Evolutionary conservation across 306 rosid genomes (phyloP).

Genomic region (Prunus mira): DNA sequence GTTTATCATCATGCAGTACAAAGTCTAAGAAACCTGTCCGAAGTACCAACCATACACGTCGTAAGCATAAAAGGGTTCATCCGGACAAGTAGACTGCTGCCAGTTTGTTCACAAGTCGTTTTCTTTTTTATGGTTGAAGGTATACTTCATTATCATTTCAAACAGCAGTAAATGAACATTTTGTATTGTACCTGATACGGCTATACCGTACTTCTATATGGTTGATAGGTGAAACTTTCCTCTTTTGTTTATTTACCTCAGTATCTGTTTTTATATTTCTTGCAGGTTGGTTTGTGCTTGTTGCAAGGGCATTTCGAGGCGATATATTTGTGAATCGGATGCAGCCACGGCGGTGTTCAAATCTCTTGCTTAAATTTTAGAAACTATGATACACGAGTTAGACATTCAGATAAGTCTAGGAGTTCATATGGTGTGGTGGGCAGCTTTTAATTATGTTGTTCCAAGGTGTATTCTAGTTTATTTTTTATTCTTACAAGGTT

Average conservation of each 20-base stretch:
- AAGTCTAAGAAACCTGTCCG: constrained; percentile 56
- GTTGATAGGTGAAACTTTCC: neutral
- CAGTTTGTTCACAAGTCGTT: neutral
- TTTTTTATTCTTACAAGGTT: constrained; percentile 15
- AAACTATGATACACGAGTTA: neutral
- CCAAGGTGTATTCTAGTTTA: constrained; percentile 14
- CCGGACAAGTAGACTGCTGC: constrained; percentile 52
- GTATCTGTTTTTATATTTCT: neutral
- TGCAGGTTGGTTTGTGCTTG: constrained; percentile 43
- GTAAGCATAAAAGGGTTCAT: constrained; percentile 81
- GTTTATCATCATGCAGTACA: constrained; percentile 43
- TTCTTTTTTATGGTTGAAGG: constrained; percentile 13
- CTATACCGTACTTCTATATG: neutral
- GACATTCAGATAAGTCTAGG: constrained; percentile 2
- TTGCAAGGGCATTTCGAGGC: constrained; percentile 21
- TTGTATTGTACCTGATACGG: neutral
- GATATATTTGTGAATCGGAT: constrained; percentile 1
- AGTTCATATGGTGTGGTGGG: constrained; percentile 16
- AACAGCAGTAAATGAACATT: neutral
- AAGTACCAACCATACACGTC: constrained; percentile 53
- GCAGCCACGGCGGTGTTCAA: neutral
- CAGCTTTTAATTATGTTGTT: neutral
- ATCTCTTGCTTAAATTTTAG: constrained; percentile 10
- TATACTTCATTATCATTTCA: neutral
- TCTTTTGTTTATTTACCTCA: neutral